These are phyloP conservation scores for Carallia brachiata DNA, from an alignment of 345 rosid species.

Conservation along the genomic window DNA sequence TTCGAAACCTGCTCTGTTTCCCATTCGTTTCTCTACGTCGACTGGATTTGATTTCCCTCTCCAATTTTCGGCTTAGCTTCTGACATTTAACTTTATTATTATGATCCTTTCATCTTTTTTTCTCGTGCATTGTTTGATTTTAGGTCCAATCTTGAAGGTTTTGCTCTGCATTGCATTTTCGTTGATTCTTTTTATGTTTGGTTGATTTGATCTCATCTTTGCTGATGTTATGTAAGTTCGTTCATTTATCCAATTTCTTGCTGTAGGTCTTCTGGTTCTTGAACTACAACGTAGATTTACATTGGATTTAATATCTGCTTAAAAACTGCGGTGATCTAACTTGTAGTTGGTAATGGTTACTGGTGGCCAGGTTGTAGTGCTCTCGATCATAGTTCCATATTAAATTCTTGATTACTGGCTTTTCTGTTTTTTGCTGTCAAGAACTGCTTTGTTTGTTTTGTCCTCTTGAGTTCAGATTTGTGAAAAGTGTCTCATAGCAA, in stretches of 20 bases:
- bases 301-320: not conserved
- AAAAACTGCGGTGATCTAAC: too few relatives aligned
- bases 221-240: not conserved
- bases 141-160: constrained; percentile 5
- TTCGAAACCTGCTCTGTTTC: not conserved
- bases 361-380: too few relatives aligned
- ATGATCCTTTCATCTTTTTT: not conserved
- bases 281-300: constrained; percentile 28
- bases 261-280: not conserved
- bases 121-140: not conserved
- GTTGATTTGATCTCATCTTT: constrained; percentile 23
- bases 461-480: too few relatives aligned
- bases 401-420: too few relatives aligned
- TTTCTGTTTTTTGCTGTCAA: too few relatives aligned
- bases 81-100: constrained; percentile 8
- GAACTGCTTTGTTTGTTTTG: too few relatives aligned
- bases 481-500: too few relatives aligned
- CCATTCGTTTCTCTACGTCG: not conserved
- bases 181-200: constrained; percentile 10
- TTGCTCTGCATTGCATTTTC: constrained; percentile 1
- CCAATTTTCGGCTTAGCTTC: not conserved
- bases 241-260: not conserved
- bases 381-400: too few relatives aligned
- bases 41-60: constrained; percentile 4
- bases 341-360: too few relatives aligned